A percentile compares a stretch with the other conserved stretches of the same genome.
Conservation (phyloP, 495 filamentous ascomycete species). For the Aspergillus funiculosus region DNA sequence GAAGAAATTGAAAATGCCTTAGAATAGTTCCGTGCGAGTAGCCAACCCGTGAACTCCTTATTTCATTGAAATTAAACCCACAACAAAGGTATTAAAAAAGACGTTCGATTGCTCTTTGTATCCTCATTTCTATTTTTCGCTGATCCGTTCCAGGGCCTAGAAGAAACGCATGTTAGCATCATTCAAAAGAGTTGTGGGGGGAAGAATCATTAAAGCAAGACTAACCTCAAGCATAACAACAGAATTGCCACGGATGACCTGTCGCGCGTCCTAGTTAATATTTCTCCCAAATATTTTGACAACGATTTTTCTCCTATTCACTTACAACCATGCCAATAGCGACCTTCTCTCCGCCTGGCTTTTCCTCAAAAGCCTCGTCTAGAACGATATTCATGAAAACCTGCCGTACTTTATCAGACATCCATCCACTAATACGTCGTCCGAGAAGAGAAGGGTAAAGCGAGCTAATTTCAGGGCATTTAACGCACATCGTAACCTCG, state of each 20-base stretch:
- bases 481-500: slow-evolving; percentile 86
- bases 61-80: slow-evolving; percentile 27
- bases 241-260: slow-evolving; percentile 86
- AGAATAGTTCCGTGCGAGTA: slow-evolving; percentile 36
- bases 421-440: too few relatives aligned
- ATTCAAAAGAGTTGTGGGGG: too few relatives aligned
- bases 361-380: slow-evolving; percentile 97
- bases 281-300: too few relatives aligned
- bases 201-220: neutral
- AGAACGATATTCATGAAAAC: slow-evolving; percentile 98
- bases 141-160: slow-evolving; percentile 57
- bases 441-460: neutral
- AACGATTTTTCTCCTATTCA: too few relatives aligned
- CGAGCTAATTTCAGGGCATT: neutral
- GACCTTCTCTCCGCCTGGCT: slow-evolving; percentile 83
- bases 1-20: slow-evolving; percentile 28
- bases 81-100: slow-evolving; percentile 21
- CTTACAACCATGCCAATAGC: slow-evolving; percentile 89
- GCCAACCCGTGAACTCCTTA: slow-evolving; percentile 40
- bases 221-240: slow-evolving; percentile 90
- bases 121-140: slow-evolving; percentile 35
- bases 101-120: slow-evolving; percentile 18
- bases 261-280: too few relatives aligned
- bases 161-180: slow-evolving; percentile 21
- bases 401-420: slow-evolving; percentile 39